Base-by-base conservation (phyloP, 1,284 basidiomycete genomes). In the Tilletia indica region DNA sequence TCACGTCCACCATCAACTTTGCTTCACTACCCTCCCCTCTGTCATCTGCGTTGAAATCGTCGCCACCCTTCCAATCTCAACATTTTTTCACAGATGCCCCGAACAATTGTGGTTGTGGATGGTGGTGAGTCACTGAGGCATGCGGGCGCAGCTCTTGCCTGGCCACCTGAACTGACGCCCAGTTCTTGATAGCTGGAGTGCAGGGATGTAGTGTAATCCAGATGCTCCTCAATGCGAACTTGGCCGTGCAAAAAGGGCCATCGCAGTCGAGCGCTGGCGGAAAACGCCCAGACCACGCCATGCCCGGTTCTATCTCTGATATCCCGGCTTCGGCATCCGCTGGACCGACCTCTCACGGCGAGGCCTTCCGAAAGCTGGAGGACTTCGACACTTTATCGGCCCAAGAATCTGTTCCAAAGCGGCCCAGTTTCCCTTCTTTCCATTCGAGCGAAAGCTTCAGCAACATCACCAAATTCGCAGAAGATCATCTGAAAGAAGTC, bases 181-280 rank as follows among this genome's bases (percentile, higher is more conserved):
- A 0, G 4, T 31, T 2, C 36, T 38, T 34, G 11, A 31, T 36
- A 63, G 16, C 16, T 19, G 58, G 25, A 16, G 58, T 63, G 9
- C 58, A 63, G 36, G 58, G 58, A 9, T 11, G 8, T 31, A 9
- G 21, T 21, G 58, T 63, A n/a, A 63, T 63, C 31, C 21, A 63
- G 58, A 63, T 34, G 58, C 21, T 63, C 21, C 36, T 63, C 58
- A 63, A 63, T 63, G 58, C 58, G 58, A 63, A 63, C 36, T 16
- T 63, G 14, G 58, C 58, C 8, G 58, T 31, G 58, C 58, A 63
- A 11, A 25, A 31, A 34, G 58, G 58, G 14, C 6, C 25, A n/a
- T 63, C 58, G 8, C 58, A 31, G 31, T 63, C 58, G 6, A 63
- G 21, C 34, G 34, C 25, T 6, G n/a, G 58, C 58, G 58, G 25